Conservation (phyloP, 2,329 filamentous ascomycete species). For the Parascedosporium putredinis region DNA sequence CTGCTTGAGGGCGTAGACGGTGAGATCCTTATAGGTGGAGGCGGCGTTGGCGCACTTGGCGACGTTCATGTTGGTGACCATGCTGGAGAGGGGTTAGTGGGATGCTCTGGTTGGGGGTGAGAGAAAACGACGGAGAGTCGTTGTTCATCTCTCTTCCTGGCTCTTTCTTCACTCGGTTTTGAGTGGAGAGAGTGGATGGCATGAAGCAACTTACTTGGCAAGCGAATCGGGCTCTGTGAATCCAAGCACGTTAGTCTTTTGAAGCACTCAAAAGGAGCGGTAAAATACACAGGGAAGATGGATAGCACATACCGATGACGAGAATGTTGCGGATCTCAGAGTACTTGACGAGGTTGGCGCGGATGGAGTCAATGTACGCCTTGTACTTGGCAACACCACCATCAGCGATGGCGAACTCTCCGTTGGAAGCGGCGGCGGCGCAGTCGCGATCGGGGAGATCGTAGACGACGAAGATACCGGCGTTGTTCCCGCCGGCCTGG, state of each 20-base stretch:
- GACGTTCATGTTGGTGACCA: conserved; percentile 44
- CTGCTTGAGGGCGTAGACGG: conserved; percentile 37
- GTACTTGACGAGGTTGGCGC: conserved; percentile 28
- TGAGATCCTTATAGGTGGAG: conserved; percentile 37
- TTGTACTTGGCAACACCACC: conserved; percentile 42
- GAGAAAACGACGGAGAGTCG: too few species aligned
- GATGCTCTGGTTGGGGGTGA: neutral
- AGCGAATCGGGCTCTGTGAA: conserved; percentile 45
- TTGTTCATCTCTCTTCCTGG: too few species aligned
- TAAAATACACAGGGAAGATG: neutral
- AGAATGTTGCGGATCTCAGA: conserved; percentile 32
- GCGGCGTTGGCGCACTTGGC: conserved; percentile 38
- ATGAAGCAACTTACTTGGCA: conserved; percentile 28
- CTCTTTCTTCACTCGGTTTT: neutral
- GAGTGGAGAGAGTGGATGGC: neutral
- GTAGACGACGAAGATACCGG: conserved; percentile 43
- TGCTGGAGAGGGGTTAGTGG: conserved; percentile 11
- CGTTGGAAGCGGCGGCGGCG: conserved; percentile 44
- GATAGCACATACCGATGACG: conserved; percentile 26
- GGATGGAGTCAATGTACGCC: conserved; percentile 41
- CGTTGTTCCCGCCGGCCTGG: conserved; percentile 27
- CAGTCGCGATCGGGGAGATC: conserved; percentile 49
- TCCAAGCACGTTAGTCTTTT: too few species aligned
- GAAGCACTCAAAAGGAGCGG: conserved; percentile 17
- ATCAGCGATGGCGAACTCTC: conserved; percentile 40